phyloP scores from a whole-genome alignment of 2,329 filamentous ascomycete genomes.

The Colletotrichum paranaense region DNA sequence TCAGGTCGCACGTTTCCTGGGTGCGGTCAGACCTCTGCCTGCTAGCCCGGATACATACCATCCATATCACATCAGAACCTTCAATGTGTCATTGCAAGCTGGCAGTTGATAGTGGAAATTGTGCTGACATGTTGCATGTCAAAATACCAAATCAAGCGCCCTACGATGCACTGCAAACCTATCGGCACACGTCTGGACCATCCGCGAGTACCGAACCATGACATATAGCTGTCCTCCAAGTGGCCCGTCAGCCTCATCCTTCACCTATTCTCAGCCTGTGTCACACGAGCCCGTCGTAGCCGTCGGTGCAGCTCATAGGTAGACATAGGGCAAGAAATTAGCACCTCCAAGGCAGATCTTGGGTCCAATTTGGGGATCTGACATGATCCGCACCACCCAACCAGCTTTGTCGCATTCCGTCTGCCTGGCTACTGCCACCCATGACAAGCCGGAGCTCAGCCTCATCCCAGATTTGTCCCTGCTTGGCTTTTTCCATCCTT shows the following conservation, averaged over 20 bases:
- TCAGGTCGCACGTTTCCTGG: not conserved
- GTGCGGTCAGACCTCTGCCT: slow-evolving; percentile 17
- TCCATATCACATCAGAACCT: slow-evolving; percentile 16
- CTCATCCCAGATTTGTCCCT: slow-evolving; percentile 9
- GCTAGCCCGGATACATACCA: slow-evolving; percentile 4
- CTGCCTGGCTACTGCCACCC: slow-evolving; percentile 21
- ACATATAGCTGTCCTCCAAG: slow-evolving; percentile 1
- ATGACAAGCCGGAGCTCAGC: slow-evolving; percentile 21
- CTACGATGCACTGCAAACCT: slow-evolving; percentile 3
- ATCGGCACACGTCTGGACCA: not conserved
- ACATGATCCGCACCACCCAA: slow-evolving; percentile 11
- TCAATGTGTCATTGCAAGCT: slow-evolving; percentile 9
- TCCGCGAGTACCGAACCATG: slow-evolving; percentile 14
- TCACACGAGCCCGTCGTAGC: slow-evolving; percentile 12
- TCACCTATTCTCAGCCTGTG: slow-evolving; percentile 26
- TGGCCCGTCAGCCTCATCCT: slow-evolving; percentile 29
- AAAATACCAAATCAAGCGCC: slow-evolving; percentile 20
- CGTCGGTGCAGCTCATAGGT: not conserved
- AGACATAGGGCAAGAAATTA: slow-evolving; percentile 15
- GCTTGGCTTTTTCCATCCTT: not conserved
- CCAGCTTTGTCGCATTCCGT: slow-evolving; percentile 13
- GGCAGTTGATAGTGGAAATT: slow-evolving; percentile 1
- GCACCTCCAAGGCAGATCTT: slow-evolving; percentile 4
- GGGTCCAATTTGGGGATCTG: slow-evolving; percentile 27
- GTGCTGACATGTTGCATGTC: slow-evolving; percentile 22